phyloP scores from a whole-genome alignment of 352 stramenopile species.

The Pythium monospermum region DNA sequence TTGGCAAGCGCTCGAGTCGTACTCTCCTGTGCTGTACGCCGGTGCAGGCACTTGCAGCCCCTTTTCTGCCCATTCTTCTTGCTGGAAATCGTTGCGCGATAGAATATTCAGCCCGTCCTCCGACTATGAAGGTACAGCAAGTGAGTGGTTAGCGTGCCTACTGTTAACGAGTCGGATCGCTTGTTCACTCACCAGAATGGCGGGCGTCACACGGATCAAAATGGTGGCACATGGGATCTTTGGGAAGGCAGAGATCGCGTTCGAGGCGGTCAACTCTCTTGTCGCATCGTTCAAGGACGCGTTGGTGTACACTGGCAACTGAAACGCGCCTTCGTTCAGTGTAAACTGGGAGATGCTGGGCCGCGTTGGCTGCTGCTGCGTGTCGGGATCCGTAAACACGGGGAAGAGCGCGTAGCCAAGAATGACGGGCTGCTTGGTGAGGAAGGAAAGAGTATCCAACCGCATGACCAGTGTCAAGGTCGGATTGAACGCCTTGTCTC shows the following conservation, averaged over 20 bases:
- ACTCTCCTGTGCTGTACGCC: conserved; percentile 38
- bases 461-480: conserved; percentile 81
- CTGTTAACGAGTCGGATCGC: not conserved
- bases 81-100: conserved; percentile 38
- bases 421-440: conserved; percentile 45
- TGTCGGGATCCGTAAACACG: conserved; percentile 71
- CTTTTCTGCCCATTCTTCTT: conserved; percentile 44
- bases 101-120: conserved; percentile 57
- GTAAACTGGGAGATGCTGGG: conserved; percentile 45
- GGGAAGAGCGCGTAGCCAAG: conserved; percentile 71
- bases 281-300: conserved; percentile 29
- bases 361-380: conserved; percentile 39
- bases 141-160: conserved; percentile 12
- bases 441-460: conserved; percentile 72
- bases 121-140: conserved; percentile 22
- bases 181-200: conserved; percentile 31
- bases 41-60: conserved; percentile 41
- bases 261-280: conserved; percentile 28
- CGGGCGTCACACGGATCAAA: conserved; percentile 55
- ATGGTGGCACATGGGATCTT: conserved; percentile 77
- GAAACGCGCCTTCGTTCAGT: conserved; percentile 69
- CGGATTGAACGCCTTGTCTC: conserved; percentile 67
- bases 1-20: conserved; percentile 44
- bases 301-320: conserved; percentile 66
- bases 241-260: conserved; percentile 30